phyloP scores from a whole-genome alignment of 192 early-diverging fungal genomes.

The Lobosporangium transversale region DNA sequence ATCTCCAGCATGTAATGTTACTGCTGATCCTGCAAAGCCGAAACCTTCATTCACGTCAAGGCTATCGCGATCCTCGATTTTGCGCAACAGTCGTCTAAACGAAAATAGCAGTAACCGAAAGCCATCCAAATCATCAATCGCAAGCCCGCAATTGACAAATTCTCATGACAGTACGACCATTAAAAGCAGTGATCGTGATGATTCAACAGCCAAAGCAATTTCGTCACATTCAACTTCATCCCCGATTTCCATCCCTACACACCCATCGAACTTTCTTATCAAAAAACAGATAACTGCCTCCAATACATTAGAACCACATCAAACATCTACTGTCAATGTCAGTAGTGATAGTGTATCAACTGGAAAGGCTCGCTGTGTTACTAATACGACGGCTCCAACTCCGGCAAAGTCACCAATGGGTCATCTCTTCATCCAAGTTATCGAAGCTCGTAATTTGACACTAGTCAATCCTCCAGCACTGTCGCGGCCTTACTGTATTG shows the following conservation, averaged over 20 bases:
- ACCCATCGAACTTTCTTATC: constrained; percentile 43
- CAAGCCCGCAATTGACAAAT: too few species aligned
- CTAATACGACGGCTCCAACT: not conserved
- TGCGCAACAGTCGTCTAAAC: not conserved
- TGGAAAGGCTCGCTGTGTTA: too few species aligned
- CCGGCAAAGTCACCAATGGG: constrained; percentile 37
- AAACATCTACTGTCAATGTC: too few species aligned
- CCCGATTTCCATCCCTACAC: constrained; percentile 38
- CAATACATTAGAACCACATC: too few species aligned
- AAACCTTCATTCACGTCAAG: not conserved
- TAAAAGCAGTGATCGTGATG: too few species aligned
- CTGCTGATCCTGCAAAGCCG: constrained; percentile 4
- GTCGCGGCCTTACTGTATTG: constrained; percentile 52
- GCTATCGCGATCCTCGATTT: constrained; percentile 9
- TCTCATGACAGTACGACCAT: too few species aligned
- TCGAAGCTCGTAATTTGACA: constrained; percentile 55
- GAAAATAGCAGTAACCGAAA: not conserved
- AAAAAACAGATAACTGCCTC: constrained; percentile 16
- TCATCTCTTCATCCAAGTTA: constrained; percentile 40
- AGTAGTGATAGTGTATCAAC: too few species aligned
- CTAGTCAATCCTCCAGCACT: constrained; percentile 42
- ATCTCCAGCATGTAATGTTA: not conserved
- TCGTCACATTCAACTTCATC: constrained; percentile 5
- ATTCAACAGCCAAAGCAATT: not conserved
- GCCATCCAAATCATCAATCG: too few species aligned